Evolutionary conservation across 305 asterid genomes (phyloP).

Genomic region (Rubia balearica): DNA sequence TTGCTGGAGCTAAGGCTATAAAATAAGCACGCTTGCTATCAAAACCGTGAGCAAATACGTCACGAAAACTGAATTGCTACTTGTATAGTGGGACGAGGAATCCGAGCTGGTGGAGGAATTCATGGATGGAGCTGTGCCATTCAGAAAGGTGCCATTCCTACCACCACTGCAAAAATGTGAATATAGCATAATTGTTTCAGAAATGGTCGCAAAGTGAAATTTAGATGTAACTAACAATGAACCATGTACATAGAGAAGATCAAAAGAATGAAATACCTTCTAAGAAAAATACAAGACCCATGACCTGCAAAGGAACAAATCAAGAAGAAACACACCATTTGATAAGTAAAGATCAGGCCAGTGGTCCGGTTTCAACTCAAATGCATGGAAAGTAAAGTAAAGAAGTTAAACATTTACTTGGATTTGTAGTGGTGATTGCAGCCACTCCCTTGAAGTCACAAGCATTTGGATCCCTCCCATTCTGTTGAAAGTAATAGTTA

Average conservation of each 20-base stretch:
- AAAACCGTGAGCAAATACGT: conserved; percentile 26
- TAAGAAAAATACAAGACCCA: conserved; percentile 56
- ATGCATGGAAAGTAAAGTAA: not conserved
- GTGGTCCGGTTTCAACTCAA: not conserved
- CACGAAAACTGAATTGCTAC: conserved; percentile 9
- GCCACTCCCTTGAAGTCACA: conserved; percentile 92
- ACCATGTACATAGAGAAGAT: not conserved
- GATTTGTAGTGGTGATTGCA: conserved; percentile 71
- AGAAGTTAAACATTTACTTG: conserved; percentile 36
- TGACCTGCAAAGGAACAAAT: conserved; percentile 46
- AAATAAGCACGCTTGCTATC: conserved; percentile 27
- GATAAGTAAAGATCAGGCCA: not conserved
- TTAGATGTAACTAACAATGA: not conserved
- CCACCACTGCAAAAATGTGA: conserved; percentile 28
- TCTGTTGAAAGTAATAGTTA: conserved; percentile 56
- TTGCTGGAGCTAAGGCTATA: conserved; percentile 10
- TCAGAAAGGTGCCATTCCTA: conserved; percentile 40
- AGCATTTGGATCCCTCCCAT: conserved; percentile 47
- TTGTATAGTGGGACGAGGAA: conserved; percentile 18
- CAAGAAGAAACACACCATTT: not conserved
- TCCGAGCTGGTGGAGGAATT: conserved; percentile 50
- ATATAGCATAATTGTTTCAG: not conserved
- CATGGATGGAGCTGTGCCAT: conserved; percentile 57
- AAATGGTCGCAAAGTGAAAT: not conserved
- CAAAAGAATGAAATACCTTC: conserved; percentile 37